Conservation (phyloP, 202 grass and related monocot genomes). For the Brachypodium distachyon region DNA sequence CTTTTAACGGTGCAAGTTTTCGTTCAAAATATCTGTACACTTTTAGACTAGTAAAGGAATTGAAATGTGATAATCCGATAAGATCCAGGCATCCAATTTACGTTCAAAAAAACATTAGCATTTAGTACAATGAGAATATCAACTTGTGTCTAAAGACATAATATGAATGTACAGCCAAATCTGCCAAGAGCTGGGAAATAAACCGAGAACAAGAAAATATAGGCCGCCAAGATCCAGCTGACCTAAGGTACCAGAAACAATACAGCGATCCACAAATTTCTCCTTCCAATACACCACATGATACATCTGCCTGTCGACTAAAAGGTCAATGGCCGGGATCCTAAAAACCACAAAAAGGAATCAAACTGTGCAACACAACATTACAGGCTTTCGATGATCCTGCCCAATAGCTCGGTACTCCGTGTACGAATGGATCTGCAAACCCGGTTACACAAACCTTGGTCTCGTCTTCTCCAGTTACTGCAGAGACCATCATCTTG, state of each 20-base stretch:
- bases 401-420: neutral
- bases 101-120: neutral
- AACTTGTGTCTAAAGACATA: neutral
- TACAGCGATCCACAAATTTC: neutral
- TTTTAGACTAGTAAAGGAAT: neutral
- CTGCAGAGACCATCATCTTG: neutral
- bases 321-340: neutral
- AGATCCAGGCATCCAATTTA: no score
- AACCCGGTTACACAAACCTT: neutral
- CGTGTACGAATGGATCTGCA: neutral
- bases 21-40: neutral
- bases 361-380: constrained; percentile 22
- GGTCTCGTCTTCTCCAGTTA: neutral
- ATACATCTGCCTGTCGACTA: constrained; percentile 5
- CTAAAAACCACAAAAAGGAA: neutral
- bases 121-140: neutral
- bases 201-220: neutral
- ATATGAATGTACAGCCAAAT: neutral
- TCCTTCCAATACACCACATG: constrained; percentile 3
- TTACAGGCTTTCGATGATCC: neutral
- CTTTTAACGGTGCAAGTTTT: no score
- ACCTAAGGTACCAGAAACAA: neutral
- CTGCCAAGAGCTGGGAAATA: neutral
- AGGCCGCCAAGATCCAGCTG: neutral
- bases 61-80: neutral